A percentile compares a stretch with the other conserved stretches of the same genome.
These are phyloP conservation scores for Melastoma malabathricum DNA, from an alignment of 345 rosid genomes.

Conservation along the genomic window DNA sequence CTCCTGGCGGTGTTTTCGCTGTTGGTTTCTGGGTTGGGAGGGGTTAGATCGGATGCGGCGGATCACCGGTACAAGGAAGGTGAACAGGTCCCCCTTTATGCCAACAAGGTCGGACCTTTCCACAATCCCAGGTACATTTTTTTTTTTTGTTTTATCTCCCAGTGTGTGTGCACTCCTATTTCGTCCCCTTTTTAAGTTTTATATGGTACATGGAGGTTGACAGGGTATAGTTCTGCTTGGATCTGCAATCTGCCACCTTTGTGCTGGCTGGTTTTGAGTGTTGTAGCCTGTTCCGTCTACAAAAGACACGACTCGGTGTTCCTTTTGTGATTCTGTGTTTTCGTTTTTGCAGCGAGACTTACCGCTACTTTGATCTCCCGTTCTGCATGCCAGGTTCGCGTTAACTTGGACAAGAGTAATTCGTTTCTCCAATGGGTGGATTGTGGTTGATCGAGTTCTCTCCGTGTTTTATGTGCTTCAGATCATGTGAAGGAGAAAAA, in stretches of 20 bases:
- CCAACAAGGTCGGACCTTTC: slow-evolving; percentile 8
- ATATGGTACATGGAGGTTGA: no score
- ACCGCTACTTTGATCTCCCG: slow-evolving; percentile 8
- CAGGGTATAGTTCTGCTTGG: no score
- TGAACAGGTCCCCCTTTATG: slow-evolving; percentile 5
- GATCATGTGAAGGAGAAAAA: slow-evolving; percentile 4
- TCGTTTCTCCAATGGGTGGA: background rate
- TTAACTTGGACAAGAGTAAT: background rate
- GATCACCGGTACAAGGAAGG: slow-evolving; percentile 8
- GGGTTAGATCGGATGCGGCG: slow-evolving; percentile 5
- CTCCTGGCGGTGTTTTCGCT: no score
- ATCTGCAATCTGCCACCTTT: no score
- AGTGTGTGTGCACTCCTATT: no score
- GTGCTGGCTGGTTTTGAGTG: no score
- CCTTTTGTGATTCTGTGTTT: background rate
- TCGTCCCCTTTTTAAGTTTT: no score
- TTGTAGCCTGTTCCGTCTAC: no score
- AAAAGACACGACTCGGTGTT: no score
- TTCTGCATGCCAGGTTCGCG: slow-evolving; percentile 8
- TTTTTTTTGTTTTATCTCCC: background rate
- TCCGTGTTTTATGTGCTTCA: background rate
- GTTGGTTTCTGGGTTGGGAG: no score
- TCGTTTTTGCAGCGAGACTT: slow-evolving; percentile 6
- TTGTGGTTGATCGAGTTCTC: background rate
- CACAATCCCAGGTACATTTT: slow-evolving; percentile 5